Evolutionary conservation across 805 yeast genomes (phyloP), one percentile per base, ranked within the genome.

Genomic region (Yueomyces sp.): DNA sequence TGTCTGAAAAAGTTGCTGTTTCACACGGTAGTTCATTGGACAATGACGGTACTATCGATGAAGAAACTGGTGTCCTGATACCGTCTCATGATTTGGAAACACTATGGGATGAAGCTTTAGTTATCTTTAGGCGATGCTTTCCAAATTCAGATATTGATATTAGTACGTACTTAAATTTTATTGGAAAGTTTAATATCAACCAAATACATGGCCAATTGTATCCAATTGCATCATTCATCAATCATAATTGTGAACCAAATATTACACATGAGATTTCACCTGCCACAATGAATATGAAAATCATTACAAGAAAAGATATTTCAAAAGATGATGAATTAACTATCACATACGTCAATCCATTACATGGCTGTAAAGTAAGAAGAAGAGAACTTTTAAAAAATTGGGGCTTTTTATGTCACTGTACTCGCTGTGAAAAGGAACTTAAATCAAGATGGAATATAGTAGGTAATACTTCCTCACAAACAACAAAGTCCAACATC

Each of bases 361-460:
- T 65, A 4, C 78, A 75, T 52, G 73, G 76, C 2, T 73, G 79
- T 6, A 74, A 70, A 40, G 76, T 79, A 45, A 71, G 95, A 49
- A 77, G 76, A 52, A 59, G 81, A 49, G 78, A 74, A 49, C 64
- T 85, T 41, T 63, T 88, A 46, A 76, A 77, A 9, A 79, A 81
- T 52, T 85, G 86, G 85, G 94, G 94, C 3, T 85, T 85, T 58
- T 54, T 72, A 26, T 85, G 95, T 60, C 60, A 57, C 28, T 85
- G 95, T 57, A 52, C 60, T 9, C 73, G 81, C 49, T 85, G 95
- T 60, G 71, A 73, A 52, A 64, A 64, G 5, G 88, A 82, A 48
- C 55, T 68, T 11, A 33, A 42, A 26, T 34, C 37, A 5, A 44
- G 43, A 31, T 33, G 8, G 36, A 41, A 36, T 8, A 9, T 2